Evolutionary conservation across 2,329 filamentous ascomycete genomes (phyloP), one percentile per base, ranked within the genome.

Genomic region (Curvularia spicifera): DNA sequence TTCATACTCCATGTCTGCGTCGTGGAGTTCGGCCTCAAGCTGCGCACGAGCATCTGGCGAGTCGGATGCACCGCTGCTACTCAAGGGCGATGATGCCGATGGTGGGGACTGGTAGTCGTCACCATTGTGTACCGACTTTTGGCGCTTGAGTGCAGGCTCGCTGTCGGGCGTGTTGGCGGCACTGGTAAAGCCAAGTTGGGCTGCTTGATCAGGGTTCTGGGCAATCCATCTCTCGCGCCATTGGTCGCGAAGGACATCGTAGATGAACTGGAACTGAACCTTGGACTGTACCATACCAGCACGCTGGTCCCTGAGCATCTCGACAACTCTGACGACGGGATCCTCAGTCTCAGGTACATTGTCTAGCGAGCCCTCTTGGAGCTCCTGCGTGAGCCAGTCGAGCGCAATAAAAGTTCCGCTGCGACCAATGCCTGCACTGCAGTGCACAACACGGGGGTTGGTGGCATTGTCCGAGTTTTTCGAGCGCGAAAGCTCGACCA

Each of bases 241-340:
- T 53, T 87, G 80, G 73, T 92, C 89, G 51, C 87, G 85, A 69
- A 97, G 77, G 1, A 96, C 91, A 70, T 93, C 87, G 78, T 99
- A 98, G 56, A 99, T 85, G 75, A 98, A 97, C 37, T 86, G 78
- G 70, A 91, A 95, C 75, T 99, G 95, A 47, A 84, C 76, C 68
- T 94, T 90, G 45, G 91, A 89, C 78, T 98, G 95, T 5, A 99
- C 95, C 95, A 99, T 99, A 78, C 89, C 91, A 80, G 91, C 91
- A 18, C 95, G 86, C 81, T 99, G 95, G 76, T 94, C 87, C 44
- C 95, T 86, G 54, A 99, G 83, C 59, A 81, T 79, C 68, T 96
- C 89, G 53, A 99, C 93, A 0, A 90, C 90, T 18, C 90, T 84
- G 65, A 88, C 91, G 40, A 99, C 84, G 2, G 89, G 85, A 69